Evolutionary conservation across 176 grass and related monocot genomes (phyloP).

Genomic region (Musa schizocarpa): DNA sequence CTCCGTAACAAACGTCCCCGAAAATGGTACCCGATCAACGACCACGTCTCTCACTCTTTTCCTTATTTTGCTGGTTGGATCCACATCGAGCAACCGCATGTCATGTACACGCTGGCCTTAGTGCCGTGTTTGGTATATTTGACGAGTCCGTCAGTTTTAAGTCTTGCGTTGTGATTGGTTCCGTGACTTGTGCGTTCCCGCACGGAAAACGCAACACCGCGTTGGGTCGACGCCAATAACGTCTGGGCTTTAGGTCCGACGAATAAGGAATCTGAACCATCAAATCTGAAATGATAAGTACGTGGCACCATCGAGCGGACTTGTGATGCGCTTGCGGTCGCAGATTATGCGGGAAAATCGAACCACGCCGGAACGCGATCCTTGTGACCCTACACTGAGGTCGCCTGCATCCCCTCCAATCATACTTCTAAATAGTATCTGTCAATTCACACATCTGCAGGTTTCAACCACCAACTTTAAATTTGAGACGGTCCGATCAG

Average conservation of each 20-base stretch:
- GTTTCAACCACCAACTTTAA: background rate
- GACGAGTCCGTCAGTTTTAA: background rate
- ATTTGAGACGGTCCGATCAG: background rate
- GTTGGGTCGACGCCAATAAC: too few relatives aligned
- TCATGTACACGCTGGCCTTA: too few relatives aligned
- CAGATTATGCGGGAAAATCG: background rate
- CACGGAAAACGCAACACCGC: background rate
- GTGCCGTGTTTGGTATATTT: background rate
- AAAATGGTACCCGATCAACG: background rate
- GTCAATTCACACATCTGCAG: background rate
- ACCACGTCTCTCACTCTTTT: background rate
- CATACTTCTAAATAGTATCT: background rate
- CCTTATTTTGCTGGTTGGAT: background rate
- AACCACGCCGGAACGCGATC: background rate
- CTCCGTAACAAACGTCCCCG: background rate
- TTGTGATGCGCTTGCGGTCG: background rate
- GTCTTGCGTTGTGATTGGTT: background rate
- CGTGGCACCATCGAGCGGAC: background rate
- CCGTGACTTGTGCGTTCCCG: background rate
- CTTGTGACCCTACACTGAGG: background rate
- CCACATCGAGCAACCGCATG: background rate
- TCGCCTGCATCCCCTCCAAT: background rate
- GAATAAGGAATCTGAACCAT: background rate
- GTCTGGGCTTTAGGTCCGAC: background rate
- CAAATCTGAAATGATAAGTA: background rate